A percentile compares a stretch with the other conserved stretches of the same genome.
phyloP scores from a whole-genome alignment of 768 basidiomycete genomes.

The Cyclocybe cylindracea region DNA sequence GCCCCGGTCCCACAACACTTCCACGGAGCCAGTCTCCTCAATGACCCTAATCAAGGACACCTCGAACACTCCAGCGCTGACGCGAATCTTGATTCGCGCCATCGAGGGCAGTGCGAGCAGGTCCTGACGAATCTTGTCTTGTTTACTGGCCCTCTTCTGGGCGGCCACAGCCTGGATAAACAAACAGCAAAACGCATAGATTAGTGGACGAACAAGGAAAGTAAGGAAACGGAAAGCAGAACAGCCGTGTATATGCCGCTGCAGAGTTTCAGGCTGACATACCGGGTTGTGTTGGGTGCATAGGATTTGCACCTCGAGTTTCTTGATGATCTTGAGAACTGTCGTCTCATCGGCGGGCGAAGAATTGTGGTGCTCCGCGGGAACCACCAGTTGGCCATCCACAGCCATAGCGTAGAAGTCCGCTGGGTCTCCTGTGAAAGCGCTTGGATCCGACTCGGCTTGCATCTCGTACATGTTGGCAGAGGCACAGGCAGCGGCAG shows the following conservation, averaged over 20 bases:
- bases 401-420: neutral
- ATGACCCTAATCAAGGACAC: conserved; percentile 75
- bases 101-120: conserved; percentile 70
- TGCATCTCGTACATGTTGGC: conserved; percentile 12
- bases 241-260: neutral
- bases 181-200: conserved; percentile 3
- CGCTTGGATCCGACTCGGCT: conserved; percentile 34
- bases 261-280: conserved; percentile 28
- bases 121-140: conserved; percentile 70
- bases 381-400: too few species aligned
- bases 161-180: conserved; percentile 65
- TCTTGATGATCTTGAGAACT: conserved; percentile 71
- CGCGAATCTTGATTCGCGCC: conserved; percentile 81
- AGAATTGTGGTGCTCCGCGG: conserved; percentile 3
- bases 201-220: neutral
- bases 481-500: conserved; percentile 10
- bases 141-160: conserved; percentile 72
- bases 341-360: conserved; percentile 14
- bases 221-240: neutral
- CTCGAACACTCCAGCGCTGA: conserved; percentile 84
- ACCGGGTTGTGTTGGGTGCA: conserved; percentile 94
- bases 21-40: conserved; percentile 68
- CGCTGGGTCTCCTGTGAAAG: neutral
- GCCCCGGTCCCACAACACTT: conserved; percentile 81
- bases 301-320: conserved; percentile 71